These are phyloP conservation scores for Eutrema heterophyllum DNA, from an alignment of 345 rosid species.

Conservation along the genomic window DNA sequence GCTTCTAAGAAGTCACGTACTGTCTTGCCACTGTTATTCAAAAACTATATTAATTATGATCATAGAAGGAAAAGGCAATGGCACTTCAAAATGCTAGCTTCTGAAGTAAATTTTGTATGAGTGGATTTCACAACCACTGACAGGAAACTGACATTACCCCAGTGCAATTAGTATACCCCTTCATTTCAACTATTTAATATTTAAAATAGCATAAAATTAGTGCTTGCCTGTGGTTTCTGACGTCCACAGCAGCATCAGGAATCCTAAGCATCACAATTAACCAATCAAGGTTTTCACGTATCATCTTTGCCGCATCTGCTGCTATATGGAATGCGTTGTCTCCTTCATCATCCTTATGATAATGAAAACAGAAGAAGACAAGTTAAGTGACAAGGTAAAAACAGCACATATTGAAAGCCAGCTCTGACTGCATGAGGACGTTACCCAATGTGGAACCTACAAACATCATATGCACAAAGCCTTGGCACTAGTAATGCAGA, in stretches of 20 bases:
- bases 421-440: constrained; percentile 2
- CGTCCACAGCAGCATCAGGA: constrained; percentile 78
- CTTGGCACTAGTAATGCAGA: neutral
- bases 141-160: constrained; percentile 3
- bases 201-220: neutral
- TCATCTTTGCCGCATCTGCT: constrained; percentile 94
- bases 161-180: neutral
- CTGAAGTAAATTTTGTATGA: neutral
- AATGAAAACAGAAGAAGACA: constrained; percentile 17
- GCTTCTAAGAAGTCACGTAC: constrained; percentile 86
- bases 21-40: constrained; percentile 76
- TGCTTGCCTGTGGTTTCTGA: constrained; percentile 87
- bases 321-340: constrained; percentile 98
- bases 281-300: constrained; percentile 97
- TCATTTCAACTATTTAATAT: neutral
- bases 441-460: neutral
- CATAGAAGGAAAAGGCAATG: neutral
- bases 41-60: constrained; percentile 12
- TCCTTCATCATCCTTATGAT: constrained; percentile 88
- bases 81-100: neutral
- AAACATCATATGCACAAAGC: constrained; percentile 10
- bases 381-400: constrained; percentile 19
- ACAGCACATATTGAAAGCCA: constrained; percentile 5
- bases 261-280: constrained; percentile 78
- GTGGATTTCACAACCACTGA: neutral